A percentile compares a stretch with the other conserved stretches of the same genome.
phyloP scores from a whole-genome alignment of 768 basidiomycete genomes.

The Hypholoma fasciculare region DNA sequence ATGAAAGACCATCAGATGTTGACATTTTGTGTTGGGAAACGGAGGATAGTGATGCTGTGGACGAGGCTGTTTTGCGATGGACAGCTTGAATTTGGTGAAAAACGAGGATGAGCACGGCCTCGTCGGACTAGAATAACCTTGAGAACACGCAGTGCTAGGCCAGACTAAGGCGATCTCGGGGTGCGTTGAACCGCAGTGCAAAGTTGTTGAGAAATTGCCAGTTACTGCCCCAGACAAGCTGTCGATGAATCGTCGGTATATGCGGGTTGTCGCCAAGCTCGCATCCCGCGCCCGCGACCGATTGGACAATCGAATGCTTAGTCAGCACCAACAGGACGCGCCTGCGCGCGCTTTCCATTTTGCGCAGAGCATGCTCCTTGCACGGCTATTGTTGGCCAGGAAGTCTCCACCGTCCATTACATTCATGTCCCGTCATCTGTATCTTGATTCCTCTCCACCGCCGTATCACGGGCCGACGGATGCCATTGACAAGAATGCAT shows the following conservation, averaged over 20 bases:
- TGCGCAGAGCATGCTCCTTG: slow-evolving; percentile 14
- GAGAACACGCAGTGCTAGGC: no score
- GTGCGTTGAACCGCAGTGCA: no score
- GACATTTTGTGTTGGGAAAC: background rate
- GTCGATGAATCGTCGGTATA: no score
- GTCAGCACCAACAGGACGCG: background rate
- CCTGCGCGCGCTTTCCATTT: background rate
- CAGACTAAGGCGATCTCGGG: no score
- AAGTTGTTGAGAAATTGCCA: no score
- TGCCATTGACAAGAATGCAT: slow-evolving; percentile 61
- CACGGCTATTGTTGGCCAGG: slow-evolving; percentile 8
- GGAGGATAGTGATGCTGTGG: background rate
- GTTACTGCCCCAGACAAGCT: no score
- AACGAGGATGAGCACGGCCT: no score
- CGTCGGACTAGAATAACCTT: no score
- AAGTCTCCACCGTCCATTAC: slow-evolving; percentile 1
- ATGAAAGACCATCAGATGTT: background rate
- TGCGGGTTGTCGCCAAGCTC: no score
- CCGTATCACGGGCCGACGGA: slow-evolving; percentile 49
- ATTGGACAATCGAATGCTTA: background rate
- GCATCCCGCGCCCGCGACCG: no score
- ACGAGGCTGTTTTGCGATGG: no score
- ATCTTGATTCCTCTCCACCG: slow-evolving; percentile 41
- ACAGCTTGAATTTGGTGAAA: no score
- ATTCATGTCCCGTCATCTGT: slow-evolving; percentile 37